Evolutionary conservation across 345 rosid species (phyloP), one percentile per base, ranked within the genome.

Genomic region (Hibiscus mutabilis): DNA sequence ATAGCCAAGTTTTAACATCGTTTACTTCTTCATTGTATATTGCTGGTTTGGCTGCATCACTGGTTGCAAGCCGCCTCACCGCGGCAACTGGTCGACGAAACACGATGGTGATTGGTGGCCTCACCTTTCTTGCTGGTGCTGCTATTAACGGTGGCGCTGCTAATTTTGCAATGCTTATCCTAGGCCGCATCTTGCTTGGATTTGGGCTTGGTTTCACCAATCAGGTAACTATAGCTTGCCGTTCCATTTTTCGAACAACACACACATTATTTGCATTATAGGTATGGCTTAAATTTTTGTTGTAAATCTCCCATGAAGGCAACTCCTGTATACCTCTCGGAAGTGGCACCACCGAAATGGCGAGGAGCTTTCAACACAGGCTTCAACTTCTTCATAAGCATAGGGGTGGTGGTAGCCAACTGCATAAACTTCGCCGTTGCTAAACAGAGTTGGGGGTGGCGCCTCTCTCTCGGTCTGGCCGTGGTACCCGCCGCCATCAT

Each of bases 401-500:
- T n/a, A n/a, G n/a, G n/a, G n/a, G n/a, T n/a, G n/a, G n/a, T n/a
- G n/a, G n/a, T n/a, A n/a, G n/a, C n/a, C n/a, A n/a, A n/a, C n/a
- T n/a, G n/a, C n/a, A n/a, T n/a, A n/a, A n/a, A n/a, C n/a, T n/a
- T n/a, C n/a, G n/a, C n/a, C n/a, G n/a, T n/a, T n/a, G n/a, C n/a
- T n/a, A n/a, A n/a, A n/a, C n/a, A n/a, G n/a, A n/a, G n/a, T n/a
- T 93, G 85, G 83, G 96, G 97, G 9, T 88, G 96, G 94, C 94
- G 93, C 13, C 76, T 93, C 61, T 86, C 96, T 16, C 87, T 93
- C 0, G 98, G 97, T 27, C 86, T 88, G 0, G 97, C 97, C 2
- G 78, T 73, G 0, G 81, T 84, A 1, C 97, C 98, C 1, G 96
- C 98, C 1, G 74, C 80, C 40, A 79, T 89, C 68, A 88, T 93